Evolutionary conservation across 2,329 filamentous ascomycete species (phyloP), one percentile per base, ranked within the genome.

Genomic region (Alternaria atra): DNA sequence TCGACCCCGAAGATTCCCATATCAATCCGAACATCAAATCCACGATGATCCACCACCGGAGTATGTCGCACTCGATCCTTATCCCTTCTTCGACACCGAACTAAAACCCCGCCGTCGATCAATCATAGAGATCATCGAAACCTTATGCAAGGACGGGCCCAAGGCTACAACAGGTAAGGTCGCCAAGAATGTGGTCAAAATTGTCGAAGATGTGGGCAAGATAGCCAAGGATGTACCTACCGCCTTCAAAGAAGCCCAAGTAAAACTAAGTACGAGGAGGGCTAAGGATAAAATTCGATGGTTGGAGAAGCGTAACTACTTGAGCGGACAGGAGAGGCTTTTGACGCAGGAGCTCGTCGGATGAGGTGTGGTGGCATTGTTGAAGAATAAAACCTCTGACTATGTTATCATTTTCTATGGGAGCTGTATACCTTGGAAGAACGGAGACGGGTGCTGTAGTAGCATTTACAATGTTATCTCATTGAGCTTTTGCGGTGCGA

Each of bases 261-360:
- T 32, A 7, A 48, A 35, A 53, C 9, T 59, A 50, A 58, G 34
- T 23, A 17, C 20, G 32, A 54, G 32, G 12, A 39, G 32, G 32
- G 53, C 58, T 7, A 61, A 35, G 30, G 34, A 44, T 7, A 63
- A 48, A 35, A 43, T 48, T n/a, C 30, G 29, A 9, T 60, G 46
- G 60, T 35, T 60, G 20, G 34, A 55, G 30, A 52, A 55, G 42
- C 52, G 34, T 27, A 40, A 55, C 25, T 60, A 47, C 20, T n/a
- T 61, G 30, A 47, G 42, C 17, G 35, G 25, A 0, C 42, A 58
- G 23, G 48, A 58, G 12, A 44, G 37, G 17, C n/a, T 50, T 4
- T 34, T 58, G 29, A 44, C 43, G 17, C 50, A 20, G 37, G 39
- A 44, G 20, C 43, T 51, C 10, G 27, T 20, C 20, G 37, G 23